These are phyloP conservation scores for Pyrus betulifolia DNA, from an alignment of 306 rosid species.

Conservation along the genomic window DNA sequence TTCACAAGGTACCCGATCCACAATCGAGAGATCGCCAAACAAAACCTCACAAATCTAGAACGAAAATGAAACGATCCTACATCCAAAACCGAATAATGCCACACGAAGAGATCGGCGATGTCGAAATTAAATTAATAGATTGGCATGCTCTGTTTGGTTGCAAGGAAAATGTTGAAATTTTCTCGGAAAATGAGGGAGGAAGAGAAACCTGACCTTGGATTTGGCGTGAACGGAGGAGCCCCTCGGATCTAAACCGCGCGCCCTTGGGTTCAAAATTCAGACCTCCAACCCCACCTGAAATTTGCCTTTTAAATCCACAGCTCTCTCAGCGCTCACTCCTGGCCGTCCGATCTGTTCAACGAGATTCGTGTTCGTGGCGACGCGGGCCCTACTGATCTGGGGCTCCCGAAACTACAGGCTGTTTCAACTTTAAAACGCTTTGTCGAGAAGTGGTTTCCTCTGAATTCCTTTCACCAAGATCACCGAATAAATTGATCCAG, in stretches of 20 bases:
- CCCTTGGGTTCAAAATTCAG: slow-evolving; percentile 29
- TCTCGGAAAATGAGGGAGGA: neutral
- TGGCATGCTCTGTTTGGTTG: neutral
- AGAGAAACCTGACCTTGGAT: slow-evolving; percentile 21
- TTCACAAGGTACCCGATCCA: slow-evolving; percentile 1
- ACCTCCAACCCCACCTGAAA: slow-evolving; percentile 9
- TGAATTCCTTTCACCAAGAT: accelerated
- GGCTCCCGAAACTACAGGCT: slow-evolving; percentile 15
- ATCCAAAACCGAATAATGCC: neutral
- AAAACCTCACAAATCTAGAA: neutral
- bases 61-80: neutral
- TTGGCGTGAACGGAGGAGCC: neutral
- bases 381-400: slow-evolving; percentile 30
- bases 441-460: neutral
- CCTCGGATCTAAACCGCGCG: slow-evolving; percentile 28
- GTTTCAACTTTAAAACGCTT: neutral
- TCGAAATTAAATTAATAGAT: neutral
- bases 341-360: slow-evolving; percentile 14
- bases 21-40: neutral
- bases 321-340: neutral
- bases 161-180: neutral
- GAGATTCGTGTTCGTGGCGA: slow-evolving; percentile 17
- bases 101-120: neutral
- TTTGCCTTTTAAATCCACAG: slow-evolving; percentile 17
- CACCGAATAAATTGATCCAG: accelerated